Base-by-base conservation (phyloP, 2,329 filamentous ascomycete species). In the Bipolaris oryzae region DNA sequence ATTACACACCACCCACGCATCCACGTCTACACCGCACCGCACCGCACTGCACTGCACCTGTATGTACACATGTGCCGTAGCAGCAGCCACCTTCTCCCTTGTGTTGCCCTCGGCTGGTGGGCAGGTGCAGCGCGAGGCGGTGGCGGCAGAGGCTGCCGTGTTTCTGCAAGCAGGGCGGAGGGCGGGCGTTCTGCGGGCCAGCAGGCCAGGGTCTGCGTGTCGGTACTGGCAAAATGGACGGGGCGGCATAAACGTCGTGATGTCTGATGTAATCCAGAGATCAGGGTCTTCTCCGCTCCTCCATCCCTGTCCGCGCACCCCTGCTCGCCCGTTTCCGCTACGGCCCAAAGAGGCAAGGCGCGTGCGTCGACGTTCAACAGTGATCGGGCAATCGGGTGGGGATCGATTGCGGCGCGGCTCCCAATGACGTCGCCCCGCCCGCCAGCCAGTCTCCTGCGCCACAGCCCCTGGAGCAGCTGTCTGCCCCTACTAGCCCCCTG, bases 201-300 rank as follows among this genome's bases (percentile, higher is more conserved):
- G 31, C 23, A 28, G 25, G 7, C 37, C 46, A 59, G 55, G 55
- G 55, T 53, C 49, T 56, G 58, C 50, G 13, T 55, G 58, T 46
- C 58, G 61, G 58, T 55, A 59, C 58, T 61, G 52, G 47, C 25
- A 53, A 48, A 48, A 57, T 42, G 39, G 25, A 54, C 55, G 50
- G 43, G 41, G 42, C 57, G 57, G 59, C 59, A 53, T 37, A 61
- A 56, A 56, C 56, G 60, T 65, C 50, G 60, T 54, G 21, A 55
- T 58, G 60, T 53, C 61, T 64, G 62, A 66, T 66, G 64, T 64
- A 62, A 64, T 62, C 41, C 55, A 55, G n/a, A 50, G 31, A 60
- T 68, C 66, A 68, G 66, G 66, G 64, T 67, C 66, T 57, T 43
- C 53, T 53, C 46, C 61, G 37, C 43, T 42, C 18, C 15, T 25